These are phyloP conservation scores for Hanseniaspora mollemarum DNA, from an alignment of 805 yeast genomes.

Conservation along the genomic window DNA sequence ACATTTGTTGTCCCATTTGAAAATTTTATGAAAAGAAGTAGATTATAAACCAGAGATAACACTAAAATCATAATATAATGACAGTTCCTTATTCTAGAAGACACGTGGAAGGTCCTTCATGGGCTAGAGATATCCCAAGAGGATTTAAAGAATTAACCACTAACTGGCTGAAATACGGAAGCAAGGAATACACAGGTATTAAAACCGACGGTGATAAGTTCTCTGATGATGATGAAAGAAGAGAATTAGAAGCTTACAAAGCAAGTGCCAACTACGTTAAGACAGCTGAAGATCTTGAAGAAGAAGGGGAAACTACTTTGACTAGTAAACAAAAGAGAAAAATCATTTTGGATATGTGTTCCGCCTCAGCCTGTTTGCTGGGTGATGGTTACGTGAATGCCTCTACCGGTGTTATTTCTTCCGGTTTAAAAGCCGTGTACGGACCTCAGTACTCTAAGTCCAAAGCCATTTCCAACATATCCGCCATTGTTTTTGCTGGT, in stretches of 20 bases:
- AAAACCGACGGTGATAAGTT: neutral
- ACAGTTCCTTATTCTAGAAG: conserved; percentile 14
- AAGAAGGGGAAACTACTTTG: neutral
- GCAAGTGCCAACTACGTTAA: conserved; percentile 7
- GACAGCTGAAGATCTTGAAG: conserved; percentile 10
- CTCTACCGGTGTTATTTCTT: conserved; percentile 65
- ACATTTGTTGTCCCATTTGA: no score
- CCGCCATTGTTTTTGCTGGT: conserved; percentile 86
- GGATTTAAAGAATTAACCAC: conserved; percentile 29
- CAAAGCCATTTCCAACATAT: conserved; percentile 62
- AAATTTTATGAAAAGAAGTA: no score
- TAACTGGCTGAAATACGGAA: conserved; percentile 8
- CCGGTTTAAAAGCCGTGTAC: conserved; percentile 57
- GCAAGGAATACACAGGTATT: conserved; percentile 8
- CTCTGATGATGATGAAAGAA: neutral
- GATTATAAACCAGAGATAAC: neutral
- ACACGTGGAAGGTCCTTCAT: conserved; percentile 20
- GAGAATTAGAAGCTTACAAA: conserved; percentile 9
- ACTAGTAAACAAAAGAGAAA: conserved; percentile 8
- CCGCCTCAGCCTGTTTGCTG: conserved; percentile 36
- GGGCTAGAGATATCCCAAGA: conserved; percentile 42
- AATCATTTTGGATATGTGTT: conserved; percentile 11
- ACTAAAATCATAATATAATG: neutral
- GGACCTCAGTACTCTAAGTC: conserved; percentile 52
- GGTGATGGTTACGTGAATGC: conserved; percentile 89